Evolutionary conservation across 2,329 filamentous ascomycete species (phyloP).

Genomic region (Neurospora crassa): DNA sequence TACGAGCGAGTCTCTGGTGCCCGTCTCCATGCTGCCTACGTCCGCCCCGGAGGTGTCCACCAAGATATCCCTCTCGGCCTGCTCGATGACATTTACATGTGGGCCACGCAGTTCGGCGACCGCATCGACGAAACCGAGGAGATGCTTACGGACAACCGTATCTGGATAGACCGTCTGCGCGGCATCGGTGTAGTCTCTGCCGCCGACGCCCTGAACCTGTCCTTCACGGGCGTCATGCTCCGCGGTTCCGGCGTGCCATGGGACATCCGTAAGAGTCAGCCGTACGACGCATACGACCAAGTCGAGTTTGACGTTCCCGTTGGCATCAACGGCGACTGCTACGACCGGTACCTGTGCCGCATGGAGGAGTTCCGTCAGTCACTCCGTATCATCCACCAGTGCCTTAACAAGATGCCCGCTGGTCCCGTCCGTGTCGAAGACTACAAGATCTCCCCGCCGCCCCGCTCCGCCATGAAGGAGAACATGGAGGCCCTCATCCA

Average conservation of each 20-base stretch:
- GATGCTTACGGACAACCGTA: conserved; percentile 97
- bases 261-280: conserved; percentile 93
- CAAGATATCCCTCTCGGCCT: conserved; percentile 91
- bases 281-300: conserved; percentile 95
- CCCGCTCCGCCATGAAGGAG: conserved; percentile 98
- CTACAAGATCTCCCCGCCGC: conserved; percentile 95
- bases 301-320: conserved; percentile 98
- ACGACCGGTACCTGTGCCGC: conserved; percentile 95
- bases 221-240: conserved; percentile 95
- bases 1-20: conserved; percentile 98
- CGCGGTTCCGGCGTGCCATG: conserved; percentile 92
- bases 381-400: conserved; percentile 96
- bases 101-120: conserved; percentile 98
- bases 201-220: conserved; percentile 90
- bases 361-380: conserved; percentile 99
- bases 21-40: conserved; percentile 92
- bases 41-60: conserved; percentile 90
- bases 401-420: conserved; percentile 95
- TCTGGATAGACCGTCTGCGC: conserved; percentile 92
- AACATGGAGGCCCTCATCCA: conserved; percentile 99
- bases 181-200: conserved; percentile 87
- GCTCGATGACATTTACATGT: conserved; percentile 98
- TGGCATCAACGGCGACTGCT: conserved; percentile 95
- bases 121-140: conserved; percentile 98
- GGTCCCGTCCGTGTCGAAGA: conserved; percentile 94